A percentile compares a stretch with the other conserved stretches of the same genome.
Conservation (phyloP, 2,329 filamentous ascomycete genomes). For the Meredithiella fracta region DNA sequence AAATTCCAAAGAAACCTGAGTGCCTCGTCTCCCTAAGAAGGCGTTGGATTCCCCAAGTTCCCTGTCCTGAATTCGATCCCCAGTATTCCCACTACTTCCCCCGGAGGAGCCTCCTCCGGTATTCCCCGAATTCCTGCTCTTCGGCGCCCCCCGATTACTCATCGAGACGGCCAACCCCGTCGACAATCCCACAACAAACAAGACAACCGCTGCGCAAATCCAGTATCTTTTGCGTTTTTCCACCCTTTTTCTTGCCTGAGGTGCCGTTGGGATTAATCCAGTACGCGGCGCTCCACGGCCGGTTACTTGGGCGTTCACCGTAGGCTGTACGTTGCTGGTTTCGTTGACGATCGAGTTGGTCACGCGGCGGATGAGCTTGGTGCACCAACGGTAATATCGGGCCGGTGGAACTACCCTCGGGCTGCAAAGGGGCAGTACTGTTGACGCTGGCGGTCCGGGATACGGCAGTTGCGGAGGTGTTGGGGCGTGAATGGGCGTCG, state of each 20-base stretch:
- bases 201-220: constrained; percentile 9
- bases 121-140: not conserved
- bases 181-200: constrained; percentile 12
- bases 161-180: constrained; percentile 13
- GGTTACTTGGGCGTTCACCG: not conserved
- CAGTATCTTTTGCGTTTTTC: constrained; percentile 13
- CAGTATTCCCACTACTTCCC: not conserved
- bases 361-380: not conserved
- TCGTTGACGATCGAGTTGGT: not conserved
- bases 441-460: constrained; percentile 4
- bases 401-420: not conserved
- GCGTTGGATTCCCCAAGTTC: constrained; percentile 3
- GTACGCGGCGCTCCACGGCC: constrained; percentile 12
- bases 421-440: constrained; percentile 9
- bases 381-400: not conserved
- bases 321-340: not conserved
- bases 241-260: constrained; percentile 3
- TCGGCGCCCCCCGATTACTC: constrained; percentile 5
- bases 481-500: constrained; percentile 6
- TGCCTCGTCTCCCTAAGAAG: not conserved
- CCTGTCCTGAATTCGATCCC: constrained; percentile 1
- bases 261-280: constrained; percentile 8
- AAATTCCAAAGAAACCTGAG: not conserved
- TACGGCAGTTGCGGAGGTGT: constrained; percentile 3
- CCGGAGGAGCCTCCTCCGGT: not conserved